These are phyloP conservation scores for Leucocoprinus sp. DNA, from an alignment of 768 basidiomycete species.

Conservation along the genomic window DNA sequence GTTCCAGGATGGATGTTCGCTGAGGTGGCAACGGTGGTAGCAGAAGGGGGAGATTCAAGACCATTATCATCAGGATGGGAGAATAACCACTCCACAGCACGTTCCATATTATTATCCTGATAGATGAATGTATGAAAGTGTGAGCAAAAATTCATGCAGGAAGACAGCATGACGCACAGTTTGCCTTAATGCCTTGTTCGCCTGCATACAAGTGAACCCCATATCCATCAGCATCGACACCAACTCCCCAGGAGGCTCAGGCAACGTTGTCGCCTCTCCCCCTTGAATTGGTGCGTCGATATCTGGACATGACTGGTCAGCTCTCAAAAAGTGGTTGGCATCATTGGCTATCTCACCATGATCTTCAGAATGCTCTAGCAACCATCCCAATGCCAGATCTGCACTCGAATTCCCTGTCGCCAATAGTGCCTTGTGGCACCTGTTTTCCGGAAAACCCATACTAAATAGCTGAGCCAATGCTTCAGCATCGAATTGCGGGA, in stretches of 20 bases:
- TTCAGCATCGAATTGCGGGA: slow-evolving; percentile 64
- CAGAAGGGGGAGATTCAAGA: slow-evolving; percentile 34
- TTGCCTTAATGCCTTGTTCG: slow-evolving; percentile 77
- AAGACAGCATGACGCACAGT: slow-evolving; percentile 45
- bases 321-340: neutral
- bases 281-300: slow-evolving; percentile 71
- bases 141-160: neutral
- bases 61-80: slow-evolving; percentile 84
- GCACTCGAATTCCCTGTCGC: slow-evolving; percentile 75
- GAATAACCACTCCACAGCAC: slow-evolving; percentile 95
- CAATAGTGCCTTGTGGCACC: slow-evolving; percentile 85
- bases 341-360: no score
- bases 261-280: neutral
- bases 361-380: slow-evolving; percentile 94
- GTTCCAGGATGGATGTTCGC: slow-evolving; percentile 39
- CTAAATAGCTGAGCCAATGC: slow-evolving; percentile 71
- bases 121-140: neutral
- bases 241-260: slow-evolving; percentile 65
- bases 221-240: slow-evolving; percentile 75
- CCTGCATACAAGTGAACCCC: slow-evolving; percentile 85
- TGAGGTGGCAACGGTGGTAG: slow-evolving; percentile 16
- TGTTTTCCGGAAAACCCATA: slow-evolving; percentile 86
- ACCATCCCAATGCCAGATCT: slow-evolving; percentile 91
- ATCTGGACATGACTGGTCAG: slow-evolving; percentile 37
- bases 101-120: slow-evolving; percentile 67